Evolutionary conservation across 441 rosid species (phyloP).

Genomic region (Erodium trifolium): DNA sequence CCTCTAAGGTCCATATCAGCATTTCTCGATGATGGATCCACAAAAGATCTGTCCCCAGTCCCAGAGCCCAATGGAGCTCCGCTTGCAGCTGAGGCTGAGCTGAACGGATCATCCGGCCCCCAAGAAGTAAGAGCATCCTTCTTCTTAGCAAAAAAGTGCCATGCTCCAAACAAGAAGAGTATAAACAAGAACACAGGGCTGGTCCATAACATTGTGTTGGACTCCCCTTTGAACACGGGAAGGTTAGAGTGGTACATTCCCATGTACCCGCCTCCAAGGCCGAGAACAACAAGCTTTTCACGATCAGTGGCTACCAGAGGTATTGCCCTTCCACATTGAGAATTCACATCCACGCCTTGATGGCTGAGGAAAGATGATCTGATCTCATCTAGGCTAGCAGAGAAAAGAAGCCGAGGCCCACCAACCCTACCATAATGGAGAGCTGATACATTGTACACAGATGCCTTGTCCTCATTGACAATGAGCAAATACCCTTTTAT

Average conservation of each 20-base stretch:
- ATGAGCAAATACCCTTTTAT: constrained; percentile 78
- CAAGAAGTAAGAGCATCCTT: constrained; percentile 80
- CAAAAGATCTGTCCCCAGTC: constrained; percentile 45
- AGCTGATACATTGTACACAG: constrained; percentile 72
- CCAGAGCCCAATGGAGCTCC: constrained; percentile 38
- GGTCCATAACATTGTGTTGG: constrained; percentile 71
- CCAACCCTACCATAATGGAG: constrained; percentile 68
- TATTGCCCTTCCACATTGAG: constrained; percentile 22
- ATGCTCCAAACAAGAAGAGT: constrained; percentile 75
- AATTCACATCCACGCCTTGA: constrained; percentile 26
- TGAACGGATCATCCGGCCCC: constrained; percentile 87
- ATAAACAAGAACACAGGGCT: constrained; percentile 70
- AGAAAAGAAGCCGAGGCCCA: constrained; percentile 67
- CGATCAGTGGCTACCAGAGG: constrained; percentile 84
- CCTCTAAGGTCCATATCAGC: constrained; percentile 56
- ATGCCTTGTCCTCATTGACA: constrained; percentile 57
- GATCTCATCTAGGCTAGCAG: constrained; percentile 71
- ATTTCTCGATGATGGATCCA: constrained; percentile 53
- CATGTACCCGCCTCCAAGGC: constrained; percentile 68
- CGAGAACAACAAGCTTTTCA: constrained; percentile 68
- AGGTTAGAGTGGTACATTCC: constrained; percentile 78
- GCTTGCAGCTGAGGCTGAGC: constrained; percentile 35
- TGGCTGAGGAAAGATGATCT: constrained; percentile 58
- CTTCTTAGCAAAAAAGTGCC: constrained; percentile 97
- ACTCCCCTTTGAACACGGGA: constrained; percentile 51